Evolutionary conservation across 176 grass and related monocot species (phyloP).

Genomic region (Zizania latifolia): DNA sequence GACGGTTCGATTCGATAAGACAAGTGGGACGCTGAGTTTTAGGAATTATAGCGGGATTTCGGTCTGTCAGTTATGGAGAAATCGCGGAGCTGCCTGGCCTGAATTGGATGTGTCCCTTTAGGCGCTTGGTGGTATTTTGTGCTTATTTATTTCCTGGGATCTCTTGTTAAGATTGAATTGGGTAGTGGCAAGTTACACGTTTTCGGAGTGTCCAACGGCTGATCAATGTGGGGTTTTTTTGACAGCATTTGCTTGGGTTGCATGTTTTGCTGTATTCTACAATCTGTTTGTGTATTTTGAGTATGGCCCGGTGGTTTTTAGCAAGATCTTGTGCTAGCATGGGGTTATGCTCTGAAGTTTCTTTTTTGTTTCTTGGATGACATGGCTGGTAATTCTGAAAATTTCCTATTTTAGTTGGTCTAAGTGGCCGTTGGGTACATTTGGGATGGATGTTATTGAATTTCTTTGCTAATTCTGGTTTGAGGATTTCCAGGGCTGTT

Average conservation of each 20-base stretch:
- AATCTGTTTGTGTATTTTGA: background rate
- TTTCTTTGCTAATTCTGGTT: constrained; percentile 14
- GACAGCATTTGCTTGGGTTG: background rate
- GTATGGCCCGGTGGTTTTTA: background rate
- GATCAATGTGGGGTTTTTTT: background rate
- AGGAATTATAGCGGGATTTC: background rate
- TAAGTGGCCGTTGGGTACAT: background rate
- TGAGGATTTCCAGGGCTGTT: background rate
- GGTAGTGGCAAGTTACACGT: background rate
- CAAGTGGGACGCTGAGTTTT: background rate
- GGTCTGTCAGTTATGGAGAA: background rate
- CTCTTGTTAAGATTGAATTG: background rate
- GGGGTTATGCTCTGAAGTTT: background rate
- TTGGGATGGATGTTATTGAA: background rate
- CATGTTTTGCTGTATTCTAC: constrained; percentile 2
- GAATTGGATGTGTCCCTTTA: background rate
- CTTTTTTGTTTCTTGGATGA: background rate
- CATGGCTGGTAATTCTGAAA: background rate
- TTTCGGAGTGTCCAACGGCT: background rate
- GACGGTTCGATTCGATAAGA: background rate
- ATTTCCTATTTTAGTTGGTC: background rate
- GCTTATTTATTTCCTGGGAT: background rate
- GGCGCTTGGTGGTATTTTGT: too few relatives aligned
- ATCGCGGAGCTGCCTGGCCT: background rate
- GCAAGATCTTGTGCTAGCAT: background rate